These are phyloP conservation scores for Trifolium dubium DNA, from an alignment of 306 rosid species.

Conservation along the genomic window DNA sequence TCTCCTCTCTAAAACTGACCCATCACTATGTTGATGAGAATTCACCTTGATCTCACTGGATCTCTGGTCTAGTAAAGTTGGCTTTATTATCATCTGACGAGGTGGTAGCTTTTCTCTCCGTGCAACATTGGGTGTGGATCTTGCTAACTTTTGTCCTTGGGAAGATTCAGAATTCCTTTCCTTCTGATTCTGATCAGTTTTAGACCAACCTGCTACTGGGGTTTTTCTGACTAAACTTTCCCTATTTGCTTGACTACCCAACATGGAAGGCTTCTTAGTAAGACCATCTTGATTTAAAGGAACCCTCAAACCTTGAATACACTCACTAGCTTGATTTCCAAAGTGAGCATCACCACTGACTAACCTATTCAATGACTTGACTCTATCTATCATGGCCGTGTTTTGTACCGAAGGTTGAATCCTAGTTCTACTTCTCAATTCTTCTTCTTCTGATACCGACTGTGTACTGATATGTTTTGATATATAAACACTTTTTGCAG, in stretches of 20 bases:
- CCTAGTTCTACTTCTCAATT: slow-evolving; percentile 27
- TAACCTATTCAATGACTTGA: slow-evolving; percentile 42
- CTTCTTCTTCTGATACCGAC: slow-evolving; percentile 30
- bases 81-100: slow-evolving; percentile 47
- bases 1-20: slow-evolving; percentile 14
- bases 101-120: slow-evolving; percentile 32
- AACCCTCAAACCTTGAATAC: slow-evolving; percentile 61
- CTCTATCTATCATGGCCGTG: slow-evolving; percentile 28
- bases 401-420: slow-evolving; percentile 26
- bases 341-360: slow-evolving; percentile 25
- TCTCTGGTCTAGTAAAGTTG: slow-evolving; percentile 50
- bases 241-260: slow-evolving; percentile 19
- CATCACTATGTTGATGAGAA: slow-evolving; percentile 38
- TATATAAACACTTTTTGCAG: slow-evolving; percentile 25
- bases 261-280: slow-evolving; percentile 28
- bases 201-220: slow-evolving; percentile 16
- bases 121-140: slow-evolving; percentile 12
- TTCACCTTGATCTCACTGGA: slow-evolving; percentile 39
- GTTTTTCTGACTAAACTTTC: slow-evolving; percentile 33
- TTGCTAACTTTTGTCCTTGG: slow-evolving; percentile 8
- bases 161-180: slow-evolving; percentile 25
- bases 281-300: slow-evolving; percentile 40
- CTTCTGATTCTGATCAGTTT: slow-evolving; percentile 4
- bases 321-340: slow-evolving; percentile 41
- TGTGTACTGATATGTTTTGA: not conserved